Percentiles rank a stretch among this genome's conserved stretches.
Conservation (phyloP, 2,329 filamentous ascomycete genomes). For the Exutisphaerella laricina region DNA sequence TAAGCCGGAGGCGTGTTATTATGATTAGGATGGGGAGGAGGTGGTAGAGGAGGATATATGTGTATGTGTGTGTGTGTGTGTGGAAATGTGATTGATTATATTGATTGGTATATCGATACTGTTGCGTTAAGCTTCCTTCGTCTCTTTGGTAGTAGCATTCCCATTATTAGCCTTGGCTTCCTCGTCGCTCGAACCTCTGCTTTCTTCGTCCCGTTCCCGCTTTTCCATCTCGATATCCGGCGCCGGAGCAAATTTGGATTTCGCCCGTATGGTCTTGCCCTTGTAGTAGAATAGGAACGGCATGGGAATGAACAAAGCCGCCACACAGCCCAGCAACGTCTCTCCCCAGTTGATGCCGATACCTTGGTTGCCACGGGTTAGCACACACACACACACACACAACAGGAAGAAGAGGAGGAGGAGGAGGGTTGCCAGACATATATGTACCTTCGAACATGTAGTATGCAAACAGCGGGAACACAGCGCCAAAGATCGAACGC, state of each 20-base stretch:
- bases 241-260: conserved; percentile 39
- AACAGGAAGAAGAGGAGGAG: no score
- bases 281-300: conserved; percentile 42
- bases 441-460: conserved; percentile 30
- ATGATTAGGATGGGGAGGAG: no score
- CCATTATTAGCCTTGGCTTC: background rate
- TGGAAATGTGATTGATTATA: no score
- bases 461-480: conserved; percentile 50
- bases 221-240: conserved; percentile 36
- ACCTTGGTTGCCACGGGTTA: no score
- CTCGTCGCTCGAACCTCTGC: conserved; percentile 7
- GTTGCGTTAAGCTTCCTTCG: conserved; percentile 1
- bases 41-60: no score
- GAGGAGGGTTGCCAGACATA: no score
- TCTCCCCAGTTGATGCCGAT: conserved; percentile 45
- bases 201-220: conserved; percentile 32
- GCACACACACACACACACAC: no score
- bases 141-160: conserved; percentile 6
- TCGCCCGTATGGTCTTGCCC: conserved; percentile 41
- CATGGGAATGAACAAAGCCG: conserved; percentile 39
- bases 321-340: conserved; percentile 35
- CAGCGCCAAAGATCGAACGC: conserved; percentile 46
- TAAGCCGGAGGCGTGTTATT: conserved; percentile 41
- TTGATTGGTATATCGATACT: conserved; percentile 1
- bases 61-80: no score